Evolutionary conservation across 2,329 filamentous ascomycete genomes (phyloP).

Genomic region (Corinectria fuckeliana): DNA sequence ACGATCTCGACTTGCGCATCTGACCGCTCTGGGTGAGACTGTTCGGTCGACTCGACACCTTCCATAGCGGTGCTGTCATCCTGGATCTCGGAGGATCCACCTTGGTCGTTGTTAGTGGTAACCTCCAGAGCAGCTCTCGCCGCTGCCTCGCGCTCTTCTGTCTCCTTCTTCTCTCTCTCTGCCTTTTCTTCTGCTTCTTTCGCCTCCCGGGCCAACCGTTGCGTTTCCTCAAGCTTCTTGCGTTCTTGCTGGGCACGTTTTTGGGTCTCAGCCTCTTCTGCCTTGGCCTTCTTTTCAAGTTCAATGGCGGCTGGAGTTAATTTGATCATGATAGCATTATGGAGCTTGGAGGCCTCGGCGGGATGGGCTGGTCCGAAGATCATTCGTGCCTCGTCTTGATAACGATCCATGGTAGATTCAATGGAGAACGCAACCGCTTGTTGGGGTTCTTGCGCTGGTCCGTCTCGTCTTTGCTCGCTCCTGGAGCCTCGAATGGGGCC

Average conservation of each 20-base stretch:
- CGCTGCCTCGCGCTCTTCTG: constrained; percentile 69
- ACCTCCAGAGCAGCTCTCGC: constrained; percentile 65
- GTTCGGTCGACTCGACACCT: constrained; percentile 68
- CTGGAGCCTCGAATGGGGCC: constrained; percentile 49
- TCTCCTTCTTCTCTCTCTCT: constrained; percentile 71
- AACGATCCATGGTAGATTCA: constrained; percentile 75
- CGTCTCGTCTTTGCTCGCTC: constrained; percentile 57
- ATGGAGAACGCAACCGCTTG: constrained; percentile 79
- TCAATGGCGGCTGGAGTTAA: constrained; percentile 87
- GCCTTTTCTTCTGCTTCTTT: constrained; percentile 74
- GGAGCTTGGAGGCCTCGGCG: constrained; percentile 72
- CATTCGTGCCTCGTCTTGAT: constrained; percentile 89
- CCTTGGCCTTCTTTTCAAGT: constrained; percentile 74
- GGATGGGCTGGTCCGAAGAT: constrained; percentile 72
- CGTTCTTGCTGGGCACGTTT: constrained; percentile 63
- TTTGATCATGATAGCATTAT: constrained; percentile 71
- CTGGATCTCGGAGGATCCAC: neutral
- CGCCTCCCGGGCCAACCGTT: constrained; percentile 70
- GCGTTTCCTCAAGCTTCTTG: constrained; percentile 69
- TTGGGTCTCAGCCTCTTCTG: constrained; percentile 59
- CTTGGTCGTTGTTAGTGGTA: constrained; percentile 37
- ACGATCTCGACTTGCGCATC: constrained; percentile 35
- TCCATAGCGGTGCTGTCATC: constrained; percentile 68
- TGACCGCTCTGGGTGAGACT: constrained; percentile 42
- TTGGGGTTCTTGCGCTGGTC: constrained; percentile 64